Evolutionary conservation across 805 yeast genomes (phyloP).

Genomic region (Yarrowia hollandica): DNA sequence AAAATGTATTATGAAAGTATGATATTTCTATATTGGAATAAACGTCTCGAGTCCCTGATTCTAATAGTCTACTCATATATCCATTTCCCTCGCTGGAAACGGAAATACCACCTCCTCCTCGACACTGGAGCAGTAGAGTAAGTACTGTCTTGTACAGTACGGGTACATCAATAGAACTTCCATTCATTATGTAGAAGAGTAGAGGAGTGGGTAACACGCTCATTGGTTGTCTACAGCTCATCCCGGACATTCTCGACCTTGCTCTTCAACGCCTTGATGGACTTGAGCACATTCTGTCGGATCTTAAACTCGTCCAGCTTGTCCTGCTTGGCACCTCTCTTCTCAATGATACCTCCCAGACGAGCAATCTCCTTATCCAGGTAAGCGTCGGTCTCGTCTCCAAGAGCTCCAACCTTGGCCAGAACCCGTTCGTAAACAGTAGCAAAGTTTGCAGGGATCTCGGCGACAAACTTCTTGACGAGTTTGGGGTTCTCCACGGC

Average conservation of each 20-base stretch:
- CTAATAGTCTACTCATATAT: no score
- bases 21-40: no score
- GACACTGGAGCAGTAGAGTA: no score
- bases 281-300: slow-evolving; percentile 52
- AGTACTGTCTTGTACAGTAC: no score
- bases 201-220: no score
- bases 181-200: no score
- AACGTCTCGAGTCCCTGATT: no score
- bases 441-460: slow-evolving; percentile 29
- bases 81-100: no score
- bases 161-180: no score
- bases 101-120: no score
- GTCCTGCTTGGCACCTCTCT: slow-evolving; percentile 44
- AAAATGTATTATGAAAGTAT: no score
- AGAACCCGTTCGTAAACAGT: slow-evolving; percentile 38
- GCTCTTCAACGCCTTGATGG: slow-evolving; percentile 1
- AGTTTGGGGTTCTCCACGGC: slow-evolving; percentile 39
- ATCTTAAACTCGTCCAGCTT: slow-evolving; percentile 54
- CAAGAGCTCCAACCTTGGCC: slow-evolving; percentile 33
- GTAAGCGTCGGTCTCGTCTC: slow-evolving; percentile 41
- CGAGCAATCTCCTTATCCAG: slow-evolving; percentile 51
- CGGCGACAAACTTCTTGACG: slow-evolving; percentile 11
- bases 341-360: slow-evolving; percentile 46
- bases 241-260: slow-evolving; percentile 35
- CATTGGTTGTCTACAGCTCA: not conserved